Percentiles rank a stretch among this genome's conserved stretches.
Conservation (phyloP, 495 filamentous ascomycete species). For the Daldinia bambusicola region DNA sequence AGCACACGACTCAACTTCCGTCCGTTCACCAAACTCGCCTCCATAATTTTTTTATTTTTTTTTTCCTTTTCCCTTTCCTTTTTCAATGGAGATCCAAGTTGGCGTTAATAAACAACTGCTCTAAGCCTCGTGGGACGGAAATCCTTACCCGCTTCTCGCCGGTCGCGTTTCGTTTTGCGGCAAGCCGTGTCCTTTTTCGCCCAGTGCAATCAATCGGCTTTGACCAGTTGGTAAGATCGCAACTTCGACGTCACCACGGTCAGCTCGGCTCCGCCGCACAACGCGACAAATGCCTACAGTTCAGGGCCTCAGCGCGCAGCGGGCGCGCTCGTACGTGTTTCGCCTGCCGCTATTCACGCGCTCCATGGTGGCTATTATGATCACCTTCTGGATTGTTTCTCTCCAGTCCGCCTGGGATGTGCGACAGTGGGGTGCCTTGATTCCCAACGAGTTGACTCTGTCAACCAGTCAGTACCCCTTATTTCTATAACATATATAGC, state of each 20-base stretch:
- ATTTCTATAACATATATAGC: neutral
- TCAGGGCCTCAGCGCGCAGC: slow-evolving; percentile 55
- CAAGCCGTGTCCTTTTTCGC: slow-evolving; percentile 2
- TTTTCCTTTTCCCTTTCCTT: slow-evolving; percentile 16
- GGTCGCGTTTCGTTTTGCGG: slow-evolving; percentile 3
- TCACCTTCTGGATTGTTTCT: slow-evolving; percentile 72
- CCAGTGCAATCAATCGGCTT: neutral
- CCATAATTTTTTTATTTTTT: neutral
- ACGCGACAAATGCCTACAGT: slow-evolving; percentile 50
- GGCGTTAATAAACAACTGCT: slow-evolving; percentile 10
- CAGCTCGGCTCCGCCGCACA: slow-evolving; percentile 5
- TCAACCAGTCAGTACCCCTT: slow-evolving; percentile 71
- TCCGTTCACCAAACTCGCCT: neutral
- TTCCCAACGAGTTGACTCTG: slow-evolving; percentile 77
- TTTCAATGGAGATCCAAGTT: slow-evolving; percentile 34
- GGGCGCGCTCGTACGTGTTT: slow-evolving; percentile 72
- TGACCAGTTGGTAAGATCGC: neutral
- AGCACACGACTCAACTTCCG: slow-evolving; percentile 37
- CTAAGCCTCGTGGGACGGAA: slow-evolving; percentile 31
- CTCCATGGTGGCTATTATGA: slow-evolving; percentile 72
- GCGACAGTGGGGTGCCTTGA: slow-evolving; percentile 77
- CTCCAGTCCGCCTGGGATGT: slow-evolving; percentile 75
- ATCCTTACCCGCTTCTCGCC: slow-evolving; percentile 19
- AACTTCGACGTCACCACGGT: slow-evolving; percentile 5
- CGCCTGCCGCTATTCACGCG: slow-evolving; percentile 91